Conservation (phyloP, 2,329 filamentous ascomycete genomes). For the Ceratocystis albifundus region DNA sequence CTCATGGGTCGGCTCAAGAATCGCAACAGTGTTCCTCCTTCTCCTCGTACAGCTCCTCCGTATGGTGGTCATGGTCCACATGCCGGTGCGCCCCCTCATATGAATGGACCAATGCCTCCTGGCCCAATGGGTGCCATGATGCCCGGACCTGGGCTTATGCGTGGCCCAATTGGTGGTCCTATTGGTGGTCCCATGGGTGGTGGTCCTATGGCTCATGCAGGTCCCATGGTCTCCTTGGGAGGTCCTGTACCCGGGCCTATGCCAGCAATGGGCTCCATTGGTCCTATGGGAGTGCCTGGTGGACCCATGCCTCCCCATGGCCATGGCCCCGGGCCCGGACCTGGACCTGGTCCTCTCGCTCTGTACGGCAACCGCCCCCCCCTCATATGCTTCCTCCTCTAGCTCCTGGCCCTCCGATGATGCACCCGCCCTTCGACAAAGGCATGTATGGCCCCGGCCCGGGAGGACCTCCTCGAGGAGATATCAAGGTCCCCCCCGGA, state of each 20-base stretch:
- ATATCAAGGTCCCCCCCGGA: conserved; percentile 14
- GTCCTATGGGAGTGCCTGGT: conserved; percentile 14
- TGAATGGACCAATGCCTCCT: conserved; percentile 4
- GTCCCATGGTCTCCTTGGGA: conserved; percentile 4
- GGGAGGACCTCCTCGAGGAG: conserved; percentile 20
- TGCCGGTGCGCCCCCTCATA: neutral
- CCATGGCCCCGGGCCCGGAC: neutral
- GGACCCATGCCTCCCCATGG: conserved; percentile 19
- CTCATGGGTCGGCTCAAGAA: conserved; percentile 12
- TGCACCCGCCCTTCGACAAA: conserved; percentile 17
- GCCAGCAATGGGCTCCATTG: conserved; percentile 16
- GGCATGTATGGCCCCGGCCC: conserved; percentile 20
- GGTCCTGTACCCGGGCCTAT: conserved; percentile 9
- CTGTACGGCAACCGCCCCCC: conserved; percentile 17
- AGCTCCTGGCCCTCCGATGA: conserved; percentile 14
- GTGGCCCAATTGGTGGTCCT: conserved; percentile 9
- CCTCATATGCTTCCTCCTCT: conserved; percentile 18
- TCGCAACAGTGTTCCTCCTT: conserved; percentile 22
- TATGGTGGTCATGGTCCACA: conserved; percentile 14
- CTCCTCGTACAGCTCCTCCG: conserved; percentile 18
- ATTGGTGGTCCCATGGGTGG: conserved; percentile 18
- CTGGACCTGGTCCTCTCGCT: conserved; percentile 11
- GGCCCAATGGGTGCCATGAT: neutral
- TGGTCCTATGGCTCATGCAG: neutral
- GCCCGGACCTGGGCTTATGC: neutral